Percentiles rank a stretch among this genome's conserved stretches.
These are phyloP conservation scores for Elsinoe arachidis DNA, from an alignment of 2,329 filamentous ascomycete genomes.

Conservation along the genomic window DNA sequence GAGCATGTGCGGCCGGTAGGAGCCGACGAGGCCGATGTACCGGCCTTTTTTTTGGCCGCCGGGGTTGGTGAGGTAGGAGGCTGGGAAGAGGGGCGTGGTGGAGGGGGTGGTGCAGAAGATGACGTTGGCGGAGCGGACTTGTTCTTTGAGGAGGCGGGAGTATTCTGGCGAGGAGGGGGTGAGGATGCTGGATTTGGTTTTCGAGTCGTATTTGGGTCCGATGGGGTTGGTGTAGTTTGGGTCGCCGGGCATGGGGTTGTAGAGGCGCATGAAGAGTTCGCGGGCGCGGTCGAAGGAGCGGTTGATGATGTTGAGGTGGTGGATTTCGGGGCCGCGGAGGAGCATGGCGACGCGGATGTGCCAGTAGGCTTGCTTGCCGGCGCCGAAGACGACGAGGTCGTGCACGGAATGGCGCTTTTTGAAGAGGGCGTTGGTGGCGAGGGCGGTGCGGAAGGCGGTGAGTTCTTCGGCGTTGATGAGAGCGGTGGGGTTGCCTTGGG, in stretches of 20 bases:
- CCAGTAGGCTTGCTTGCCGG: constrained; percentile 89
- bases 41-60: constrained; percentile 62
- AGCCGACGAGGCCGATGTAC: constrained; percentile 64
- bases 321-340: constrained; percentile 59
- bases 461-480: constrained; percentile 60
- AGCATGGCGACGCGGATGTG: constrained; percentile 78
- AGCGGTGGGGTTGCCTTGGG: constrained; percentile 46
- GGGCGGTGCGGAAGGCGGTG: constrained; percentile 60
- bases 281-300: constrained; percentile 55
- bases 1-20: constrained; percentile 64
- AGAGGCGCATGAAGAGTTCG: constrained; percentile 46
- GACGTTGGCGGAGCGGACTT: constrained; percentile 64
- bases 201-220: constrained; percentile 29
- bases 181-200: constrained; percentile 55
- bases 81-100: constrained; percentile 64
- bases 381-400: constrained; percentile 75
- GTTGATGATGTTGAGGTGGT: constrained; percentile 75
- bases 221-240: constrained; percentile 28
- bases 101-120: constrained; percentile 87
- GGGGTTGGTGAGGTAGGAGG: constrained; percentile 59
- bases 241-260: constrained; percentile 35
- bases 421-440: constrained; percentile 55
- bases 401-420: constrained; percentile 59
- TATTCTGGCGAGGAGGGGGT: constrained; percentile 66
- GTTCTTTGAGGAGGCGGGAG: constrained; percentile 57